Evolutionary conservation across 768 basidiomycete genomes (phyloP).

Genomic region (Boletus edulis): DNA sequence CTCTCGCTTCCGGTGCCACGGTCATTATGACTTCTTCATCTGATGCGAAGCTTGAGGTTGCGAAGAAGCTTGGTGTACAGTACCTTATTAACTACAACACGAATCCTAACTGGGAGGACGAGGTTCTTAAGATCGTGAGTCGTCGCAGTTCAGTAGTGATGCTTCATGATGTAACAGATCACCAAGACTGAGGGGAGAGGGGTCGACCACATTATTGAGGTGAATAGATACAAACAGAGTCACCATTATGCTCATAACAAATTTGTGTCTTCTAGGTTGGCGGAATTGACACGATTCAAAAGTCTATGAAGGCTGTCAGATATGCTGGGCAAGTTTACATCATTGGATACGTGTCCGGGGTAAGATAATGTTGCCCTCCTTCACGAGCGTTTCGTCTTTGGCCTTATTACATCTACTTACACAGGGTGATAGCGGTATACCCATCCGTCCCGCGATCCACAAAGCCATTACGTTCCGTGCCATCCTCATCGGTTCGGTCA

Average conservation of each 20-base stretch:
- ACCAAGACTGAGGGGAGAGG: conserved; percentile 30
- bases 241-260: background rate
- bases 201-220: conserved; percentile 36
- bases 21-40: conserved; percentile 70
- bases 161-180: background rate
- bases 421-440: conserved; percentile 26
- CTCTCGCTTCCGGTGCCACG: conserved; percentile 57
- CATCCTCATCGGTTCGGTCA: conserved; percentile 54
- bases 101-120: conserved; percentile 55
- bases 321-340: conserved; percentile 45
- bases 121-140: conserved; percentile 45
- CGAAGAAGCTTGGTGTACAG: conserved; percentile 48
- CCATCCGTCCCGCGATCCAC: conserved; percentile 36
- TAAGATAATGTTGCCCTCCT: conserved; percentile 10
- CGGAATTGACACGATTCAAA: conserved; percentile 48
- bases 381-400: too few relatives aligned
- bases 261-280: conserved; percentile 41
- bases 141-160: background rate
- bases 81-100: conserved; percentile 63
- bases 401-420: background rate
- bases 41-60: conserved; percentile 57
- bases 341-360: conserved; percentile 51
- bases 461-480: conserved; percentile 47
- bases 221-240: background rate
- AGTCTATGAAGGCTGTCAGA: conserved; percentile 39